Evolutionary conservation across 2,329 filamentous ascomycete genomes (phyloP).

Genomic region (Diplodia seriata): DNA sequence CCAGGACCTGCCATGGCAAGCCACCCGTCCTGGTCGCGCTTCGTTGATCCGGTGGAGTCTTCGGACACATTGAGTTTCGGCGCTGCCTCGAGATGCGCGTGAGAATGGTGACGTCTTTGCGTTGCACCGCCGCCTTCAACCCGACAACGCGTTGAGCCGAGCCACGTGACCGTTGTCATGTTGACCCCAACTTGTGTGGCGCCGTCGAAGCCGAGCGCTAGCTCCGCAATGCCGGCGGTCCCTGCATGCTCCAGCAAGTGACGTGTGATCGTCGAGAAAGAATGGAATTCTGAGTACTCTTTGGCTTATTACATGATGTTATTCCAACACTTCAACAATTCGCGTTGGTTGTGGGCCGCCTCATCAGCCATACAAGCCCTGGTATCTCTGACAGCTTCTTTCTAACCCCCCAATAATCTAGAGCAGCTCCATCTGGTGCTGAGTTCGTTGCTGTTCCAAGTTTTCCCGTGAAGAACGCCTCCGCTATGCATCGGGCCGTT

Average conservation of each 20-base stretch:
- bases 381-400: slow-evolving; percentile 12
- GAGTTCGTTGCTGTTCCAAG: not conserved
- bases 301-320: slow-evolving; percentile 13
- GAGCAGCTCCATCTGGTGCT: not conserved
- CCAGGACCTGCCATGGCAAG: slow-evolving; percentile 3
- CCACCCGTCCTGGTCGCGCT: not conserved
- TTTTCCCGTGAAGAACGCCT: slow-evolving; percentile 11
- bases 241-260: slow-evolving; percentile 12
- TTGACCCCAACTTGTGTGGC: no score
- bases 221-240: not conserved
- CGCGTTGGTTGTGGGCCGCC: slow-evolving; percentile 21
- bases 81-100: not conserved
- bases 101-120: not conserved
- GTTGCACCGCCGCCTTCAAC: not conserved
- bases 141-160: not conserved
- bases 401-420: slow-evolving; percentile 1
- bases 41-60: not conserved
- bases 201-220: no score
- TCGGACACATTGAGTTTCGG: not conserved
- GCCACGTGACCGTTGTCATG: not conserved
- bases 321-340: not conserved
- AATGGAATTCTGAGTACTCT: slow-evolving; percentile 10
- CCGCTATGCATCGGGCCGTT: slow-evolving; percentile 8
- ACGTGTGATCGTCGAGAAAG: slow-evolving; percentile 1
- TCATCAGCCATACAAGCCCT: slow-evolving; percentile 9